Base-by-base conservation (phyloP, 148 eudicot species). In the Fagopyrum esculentum region DNA sequence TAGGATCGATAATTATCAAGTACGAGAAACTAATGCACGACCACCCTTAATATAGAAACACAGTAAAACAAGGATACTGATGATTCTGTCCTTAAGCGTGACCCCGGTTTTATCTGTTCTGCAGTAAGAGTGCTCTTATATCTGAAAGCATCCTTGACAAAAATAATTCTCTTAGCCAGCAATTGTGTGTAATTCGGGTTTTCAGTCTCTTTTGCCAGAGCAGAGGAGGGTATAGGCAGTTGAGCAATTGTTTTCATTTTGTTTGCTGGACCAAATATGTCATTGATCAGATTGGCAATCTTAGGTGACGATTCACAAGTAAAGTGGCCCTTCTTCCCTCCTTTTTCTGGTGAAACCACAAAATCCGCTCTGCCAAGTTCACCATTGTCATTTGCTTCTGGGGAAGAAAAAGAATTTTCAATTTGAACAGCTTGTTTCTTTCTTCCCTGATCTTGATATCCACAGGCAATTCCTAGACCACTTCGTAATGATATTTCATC, bases 211-310 rank as follows among this genome's bases (percentile, higher is more conserved):
- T 83, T 75, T 73, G 8, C 78, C 71, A 73, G 80, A 40, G 83
- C 75, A 63, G 74, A 74, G 73, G 74, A 74, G 73, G 66, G 76
- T 71, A 84, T 77, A 75, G 83, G 77, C 73, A 35, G 78, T 16
- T 77, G 66, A 73, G 44, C 71, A 44, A 78, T 73, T 73, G 84
- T 75, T 56, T 81, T 83, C 82, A 79, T 60, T 72, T 81, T 79
- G 61, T 80, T 84, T 72, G 78, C 69, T 17, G 87, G 83, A 80
- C 84, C 80, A 17, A 71, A 55, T 26, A 81, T 68, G 82, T 82
- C 83, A 77, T 57, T 69, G 13, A 79, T 79, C 69, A 78, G 82
- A 45, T 76, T 74, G 69, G 57, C 69, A 71, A 69, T 76, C 26
- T 71, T 79, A 75, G 76, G 80, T 16, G 78, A 76, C 60, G 84